Base-by-base conservation (phyloP, 306 rosid genomes). In the Quercus mongolica region DNA sequence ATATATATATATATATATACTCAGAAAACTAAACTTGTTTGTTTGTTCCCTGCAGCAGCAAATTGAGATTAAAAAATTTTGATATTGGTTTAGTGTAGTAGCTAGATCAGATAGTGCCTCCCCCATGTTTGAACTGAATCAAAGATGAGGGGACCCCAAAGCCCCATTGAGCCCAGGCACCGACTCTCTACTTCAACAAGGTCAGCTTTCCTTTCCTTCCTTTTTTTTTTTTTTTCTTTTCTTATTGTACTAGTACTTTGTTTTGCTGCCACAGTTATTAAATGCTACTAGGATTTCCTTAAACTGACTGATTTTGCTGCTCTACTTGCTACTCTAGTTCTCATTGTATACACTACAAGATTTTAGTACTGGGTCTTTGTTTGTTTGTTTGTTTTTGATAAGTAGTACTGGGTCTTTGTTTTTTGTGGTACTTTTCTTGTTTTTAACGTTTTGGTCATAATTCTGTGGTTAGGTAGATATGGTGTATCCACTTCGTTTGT, bases 131-230 rank as follows among this genome's bases (percentile, higher is more conserved):
- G 78, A 55, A 68, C 85, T 71, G 75, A 81, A 80, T 80, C 75
- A 62, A 73, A 80, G 58, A 94, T 95, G 98, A 92, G 98, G 87
- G 90, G 81, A 74, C 83, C 92, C 52, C 88, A 88, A 1, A 86
- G 77, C 80, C 70, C 80, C 75, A 76, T 86, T 11, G 99, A 95
- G 89, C 98, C 91, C 18, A 87, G 98, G 6, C 86, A 78, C 81
- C 99, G 98, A 25, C 83, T 85, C 56, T 89, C 94, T 14, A 76
- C 91, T 83, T 87, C 92, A 6, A 38, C 78, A 21, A 89, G 75
- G 99, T 93, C 21, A 52, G 81, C 81, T 26, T 74, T 59, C 52
- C 56, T 13, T 51, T 61, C 78, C 58, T 68, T 74, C 56, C 10
- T 14, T 14, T 54, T 12, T 14, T 74, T 4, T 23, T n/a, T 65